Conservation (phyloP, 2,329 filamentous ascomycete genomes). For the Ustulina deusta region DNA sequence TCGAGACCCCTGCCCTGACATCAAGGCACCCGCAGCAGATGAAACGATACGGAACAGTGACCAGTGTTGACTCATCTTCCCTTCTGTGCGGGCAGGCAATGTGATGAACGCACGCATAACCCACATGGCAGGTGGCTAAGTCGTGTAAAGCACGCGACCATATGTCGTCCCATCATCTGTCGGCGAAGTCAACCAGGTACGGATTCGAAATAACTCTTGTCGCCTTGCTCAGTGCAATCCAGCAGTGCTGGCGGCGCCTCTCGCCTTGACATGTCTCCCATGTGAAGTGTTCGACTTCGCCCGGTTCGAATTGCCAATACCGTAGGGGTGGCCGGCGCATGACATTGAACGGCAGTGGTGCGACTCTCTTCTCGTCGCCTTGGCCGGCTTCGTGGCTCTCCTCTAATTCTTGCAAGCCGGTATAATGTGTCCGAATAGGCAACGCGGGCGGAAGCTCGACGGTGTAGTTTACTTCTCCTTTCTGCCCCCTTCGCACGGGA, state of each 20-base stretch:
- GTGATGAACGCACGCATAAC: neutral
- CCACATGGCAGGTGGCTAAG: constrained; percentile 9
- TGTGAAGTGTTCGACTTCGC: constrained; percentile 48
- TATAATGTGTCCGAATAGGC: constrained; percentile 42
- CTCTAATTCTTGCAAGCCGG: constrained; percentile 42
- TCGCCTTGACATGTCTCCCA: constrained; percentile 46
- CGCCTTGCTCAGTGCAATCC: constrained; percentile 43
- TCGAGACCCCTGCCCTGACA: constrained; percentile 21
- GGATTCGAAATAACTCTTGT: constrained; percentile 45
- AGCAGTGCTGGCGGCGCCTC: constrained; percentile 41
- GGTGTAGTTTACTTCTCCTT: constrained; percentile 40
- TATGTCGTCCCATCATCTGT: constrained; percentile 13
- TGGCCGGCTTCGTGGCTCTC: constrained; percentile 17
- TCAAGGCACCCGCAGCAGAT: constrained; percentile 23
- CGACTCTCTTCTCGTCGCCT: neutral
- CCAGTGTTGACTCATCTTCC: constrained; percentile 19
- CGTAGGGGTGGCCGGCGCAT: constrained; percentile 46
- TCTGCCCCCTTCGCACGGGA: constrained; percentile 33
- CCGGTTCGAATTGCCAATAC: constrained; percentile 50
- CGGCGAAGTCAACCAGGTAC: constrained; percentile 44
- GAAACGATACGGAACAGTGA: constrained; percentile 9
- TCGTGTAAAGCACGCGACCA: neutral
- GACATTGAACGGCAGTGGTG: constrained; percentile 41
- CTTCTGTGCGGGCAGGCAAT: neutral
- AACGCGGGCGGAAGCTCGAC: constrained; percentile 49